Base-by-base conservation (phyloP, 2,329 filamentous ascomycete genomes). In the Volutella citrinella region DNA sequence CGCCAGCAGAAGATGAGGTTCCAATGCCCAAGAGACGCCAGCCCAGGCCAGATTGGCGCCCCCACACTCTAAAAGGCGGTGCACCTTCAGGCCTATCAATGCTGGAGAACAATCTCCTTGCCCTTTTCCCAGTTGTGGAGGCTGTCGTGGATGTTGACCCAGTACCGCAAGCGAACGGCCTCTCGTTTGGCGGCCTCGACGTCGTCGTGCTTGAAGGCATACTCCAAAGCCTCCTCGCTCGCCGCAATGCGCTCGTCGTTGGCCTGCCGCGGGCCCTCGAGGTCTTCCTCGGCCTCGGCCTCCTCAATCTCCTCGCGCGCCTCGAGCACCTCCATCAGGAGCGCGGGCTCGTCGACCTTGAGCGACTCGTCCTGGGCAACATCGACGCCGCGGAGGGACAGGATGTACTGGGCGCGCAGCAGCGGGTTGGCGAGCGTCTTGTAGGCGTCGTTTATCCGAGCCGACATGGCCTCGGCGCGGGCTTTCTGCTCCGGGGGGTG, bases 391-490 rank as follows among this genome's bases (percentile, higher is more conserved):
- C 82, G 74, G 33, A 82, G 74, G 40, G 83, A 66, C 5, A 97
- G 75, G 6, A 97, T 67, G 59, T 97, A 95, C 60, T 96, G 88
- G n/a, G 91, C 90, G 16, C 93, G 79, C 29, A 78, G 63, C 10
- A 98, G 69, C 12, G 93, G 90, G 49, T 83, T 78, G 30, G 77
- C 69, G 1, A 98, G 76, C 4, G 90, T 95, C 54, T 80, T 83
- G 72, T 94, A 97, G 1, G 93, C 93, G 47, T 89, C 83, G 70
- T 97, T 97, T 60, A 97, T 90, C 17, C 78, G 75, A 7, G 87
- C 78, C 9, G 85, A 93, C n/a, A 82, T 69, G 0, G 80, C 84
- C 60, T 94, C 87, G 14, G 89, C 88, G 29, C 74, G 54, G 50
- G 65, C 49, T 65, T 82, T 70, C 60, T 70, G 54, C 59, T 70